Base-by-base conservation (phyloP, 192 early-diverging fungal species). In the Entophlyctis luteolus region DNA sequence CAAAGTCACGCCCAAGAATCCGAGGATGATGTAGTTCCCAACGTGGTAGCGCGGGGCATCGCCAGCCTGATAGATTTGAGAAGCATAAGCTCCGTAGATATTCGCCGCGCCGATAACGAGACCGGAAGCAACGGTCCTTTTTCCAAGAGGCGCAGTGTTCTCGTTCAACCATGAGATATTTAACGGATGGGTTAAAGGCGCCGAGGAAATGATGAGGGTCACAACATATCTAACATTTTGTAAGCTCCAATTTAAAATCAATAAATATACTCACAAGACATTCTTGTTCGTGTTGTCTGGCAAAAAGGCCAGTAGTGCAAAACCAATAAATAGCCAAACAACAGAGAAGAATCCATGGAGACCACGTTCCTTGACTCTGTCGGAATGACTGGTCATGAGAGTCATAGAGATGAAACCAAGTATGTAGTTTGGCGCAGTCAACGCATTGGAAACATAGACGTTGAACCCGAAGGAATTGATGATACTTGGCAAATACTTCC, bases 21-120 rank as follows among this genome's bases (percentile, higher is more conserved):
- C 83, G 29, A 82, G 62, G 12, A 77, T 42, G 33, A 85, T 72
- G 76, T 68, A 75, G 71, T 80, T 81, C 16, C 83, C 84, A 0
- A 59, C 42, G 27, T 78, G 72, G 54, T 79, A 87, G 0, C 74
- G 70, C 0, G 86, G 86, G 0, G 80, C 70, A 45, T 86, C 79
- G 12, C 68, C 59, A 5, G 57, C 45, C 18, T 60, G 69, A 63
- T 67, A 76, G 32, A 76, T 70, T 48, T 71, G 66, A 32, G 55
- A 10, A 14, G 65, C 74, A 49, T 48, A 47, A 50, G 58, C 36
- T 23, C 29, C 25, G 48, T 49, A 66, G 23, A 76, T 52, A 71
- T 72, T 76, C 22, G 59, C 74, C 23, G 59, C 48, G 1, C 25
- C 52, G 34, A 76, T 72, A 37, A 62, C 36, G 28, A 69, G 48